Evolutionary conservation across 192 early-diverging fungal species (phyloP), one percentile per base, ranked within the genome.

Genomic region (Linnemannia zychae): DNA sequence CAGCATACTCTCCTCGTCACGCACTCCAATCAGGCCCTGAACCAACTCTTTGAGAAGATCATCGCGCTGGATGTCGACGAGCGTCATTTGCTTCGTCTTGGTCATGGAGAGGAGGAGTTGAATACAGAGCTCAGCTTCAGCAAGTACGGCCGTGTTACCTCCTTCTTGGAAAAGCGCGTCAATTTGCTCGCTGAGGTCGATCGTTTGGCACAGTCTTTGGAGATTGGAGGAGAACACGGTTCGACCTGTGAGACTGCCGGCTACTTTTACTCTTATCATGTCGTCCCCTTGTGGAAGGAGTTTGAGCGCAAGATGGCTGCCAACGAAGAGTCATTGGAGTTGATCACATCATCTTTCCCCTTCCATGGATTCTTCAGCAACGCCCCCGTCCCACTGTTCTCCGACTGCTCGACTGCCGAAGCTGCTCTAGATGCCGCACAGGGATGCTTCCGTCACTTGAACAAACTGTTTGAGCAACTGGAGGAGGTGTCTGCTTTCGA

Each of bases 1-100:
- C 94, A 99, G 80, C 98, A 96, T 65, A 99, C 95, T 20, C 91
- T 99, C 31, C 87, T 99, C 6, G 90, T 99, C 17, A 98, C 99
- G 4, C 97, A 98, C 80, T 98, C 96, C 53, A 99, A 99, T 87
- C 98, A 99, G 87, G 98, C 98, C n/a, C 90, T 99, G 49, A 99
- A 99, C 89, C 98, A 99, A 74, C 91, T 99, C 50, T 99, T 99
- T 80, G 97, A 96, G 85, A 99, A 99, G 80, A 98, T 99, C 72
- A 93, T 95, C 44, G 93, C 90, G 6, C 85, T 96, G 72, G 96
- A 99, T 84, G 98, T 99, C 36, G 97, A 98, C 85, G 93, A 96
- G 33, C 92, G 98, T 12, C 98, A 99, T 86, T 87, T 99, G 70
- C 88, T 99, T 38, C 94, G 98, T 24, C 90, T 99, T 49, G 98